Conservation (phyloP, 1,284 basidiomycete genomes). For the Vanrija pseudolonga region DNA sequence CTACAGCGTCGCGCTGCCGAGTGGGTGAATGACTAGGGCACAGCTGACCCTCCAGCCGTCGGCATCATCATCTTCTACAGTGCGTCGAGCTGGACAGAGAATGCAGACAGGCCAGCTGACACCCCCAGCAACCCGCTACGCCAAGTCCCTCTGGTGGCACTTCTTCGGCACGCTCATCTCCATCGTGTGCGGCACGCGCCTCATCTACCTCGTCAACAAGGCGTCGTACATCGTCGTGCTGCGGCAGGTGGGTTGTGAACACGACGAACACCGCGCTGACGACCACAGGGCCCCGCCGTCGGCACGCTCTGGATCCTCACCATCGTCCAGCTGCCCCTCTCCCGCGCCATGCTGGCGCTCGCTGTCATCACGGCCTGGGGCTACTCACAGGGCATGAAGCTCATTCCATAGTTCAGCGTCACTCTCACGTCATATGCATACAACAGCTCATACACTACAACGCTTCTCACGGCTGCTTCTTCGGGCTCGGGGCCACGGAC, state of each 20-base stretch:
- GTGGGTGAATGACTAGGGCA: neutral
- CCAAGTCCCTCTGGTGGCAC: constrained; percentile 23
- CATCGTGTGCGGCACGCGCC: constrained; percentile 33
- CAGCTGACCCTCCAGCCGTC: constrained; percentile 25
- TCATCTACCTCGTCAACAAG: constrained; percentile 49
- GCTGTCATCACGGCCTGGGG: constrained; percentile 3
- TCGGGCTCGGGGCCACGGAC: constrained; percentile 8
- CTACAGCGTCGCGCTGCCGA: constrained; percentile 12
- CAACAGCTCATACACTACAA: constrained; percentile 3
- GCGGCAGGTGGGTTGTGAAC: constrained; percentile 30
- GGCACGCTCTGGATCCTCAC: constrained; percentile 49
- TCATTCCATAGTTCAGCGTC: neutral
- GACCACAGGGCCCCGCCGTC: constrained; percentile 41
- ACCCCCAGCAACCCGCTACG: constrained; percentile 32
- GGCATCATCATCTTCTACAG: constrained; percentile 41
- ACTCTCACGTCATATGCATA: neutral
- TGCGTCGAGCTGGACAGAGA: constrained; percentile 9
- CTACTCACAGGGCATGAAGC: neutral
- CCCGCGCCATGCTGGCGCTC: constrained; percentile 35
- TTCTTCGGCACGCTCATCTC: constrained; percentile 30
- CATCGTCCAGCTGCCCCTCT: constrained; percentile 45
- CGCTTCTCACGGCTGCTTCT: constrained; percentile 4
- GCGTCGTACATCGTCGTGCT: constrained; percentile 40
- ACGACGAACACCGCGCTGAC: neutral
- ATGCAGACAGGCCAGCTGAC: neutral